Evolutionary conservation across 129 eudicot species (phyloP), one percentile per base, ranked within the genome.

Genomic region (Chrysanthemum seticuspe): DNA sequence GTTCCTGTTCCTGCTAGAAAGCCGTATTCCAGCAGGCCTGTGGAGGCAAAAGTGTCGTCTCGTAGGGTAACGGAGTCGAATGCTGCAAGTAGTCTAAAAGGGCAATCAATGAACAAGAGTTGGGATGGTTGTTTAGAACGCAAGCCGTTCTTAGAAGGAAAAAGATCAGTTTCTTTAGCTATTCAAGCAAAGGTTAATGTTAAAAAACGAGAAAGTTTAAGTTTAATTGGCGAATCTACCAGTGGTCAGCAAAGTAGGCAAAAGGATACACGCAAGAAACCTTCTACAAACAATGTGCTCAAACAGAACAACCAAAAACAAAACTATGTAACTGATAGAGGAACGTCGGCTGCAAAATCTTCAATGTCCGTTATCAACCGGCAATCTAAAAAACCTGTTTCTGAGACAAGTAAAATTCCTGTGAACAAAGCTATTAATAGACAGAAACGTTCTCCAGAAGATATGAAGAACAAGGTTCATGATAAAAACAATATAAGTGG

Each of bases 181-280:
- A 50, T 94, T 59, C 97, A 88, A 68, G 99, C 99, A 4, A 94
- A 94, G 82, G 96, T 81, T 47, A 94, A 94, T 54, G 96, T 94
- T 81, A 89, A 83, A 81, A 94, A 82, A 83, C 81, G 99, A 78
- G 92, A 83, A 73, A 88, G 91, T 9, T 44, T 82, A 73, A 74
- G 71, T 65, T 73, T 50, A 19, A 10, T 13, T 10, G 80, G 78
- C 8, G 81, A 85, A 57, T 12, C 67, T 23, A n/a, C 44, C 19
- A 65, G 49, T 53, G 78, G 81, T 66, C 87, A 83, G 80, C 63
- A 81, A 18, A 70, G 27, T 50, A 49, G 23, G 19, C 82, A 61
- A 36, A 89, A 79, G 84, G 77, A 67, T 21, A 69, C 76, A 7
- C 68, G 60, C 36, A 87, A 85, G 83, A 89, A 87, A 63, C 71